Base-by-base conservation (phyloP, 2,329 filamentous ascomycete species). In the Knufia fluminis region DNA sequence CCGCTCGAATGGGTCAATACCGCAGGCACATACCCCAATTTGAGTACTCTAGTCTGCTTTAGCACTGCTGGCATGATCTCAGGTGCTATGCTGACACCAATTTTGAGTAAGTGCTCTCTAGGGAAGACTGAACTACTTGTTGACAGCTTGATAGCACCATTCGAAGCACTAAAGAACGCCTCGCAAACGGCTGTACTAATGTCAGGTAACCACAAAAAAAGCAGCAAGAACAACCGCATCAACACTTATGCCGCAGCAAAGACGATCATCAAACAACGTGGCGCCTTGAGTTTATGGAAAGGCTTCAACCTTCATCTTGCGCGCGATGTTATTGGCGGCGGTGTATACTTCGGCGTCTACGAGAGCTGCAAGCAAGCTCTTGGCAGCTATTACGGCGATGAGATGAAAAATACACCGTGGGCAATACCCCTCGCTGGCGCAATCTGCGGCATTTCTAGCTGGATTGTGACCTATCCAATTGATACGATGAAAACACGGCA, bases 401-500 rank as follows among this genome's bases (percentile, higher is more conserved):
- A 67, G 45, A 68, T 66, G 43, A 68, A 65, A 10, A 60, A 60
- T 33, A 67, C 68, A 1, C 67, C 71, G 20, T 69, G 68, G 12
- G 66, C 67, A 14, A 64, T 70, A 12, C 64, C 69, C 59, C 64
- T 70, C 51, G 70, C 70, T 1, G 70, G 70, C 26, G 70, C 68
- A 1, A 62, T 71, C 33, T 72, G 68, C 49, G 71, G 70, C 51
- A 68, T 69, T n/a, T 61, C 71, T 20, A 68, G 70, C 7, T 73
- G 70, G 70, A 63, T 71, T 23, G 68, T 68, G 44, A 73, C 70
- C 3, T 73, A 73, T 52, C 68, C 70, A 0, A 64, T 73, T 9
- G 70, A 73, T 52, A 72, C 70, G 2, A 66, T 68, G 51, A 73
- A 73, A 57, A 73, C 70, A n/a, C 70, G 70, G 14, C 68, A 68